Base-by-base conservation (phyloP, 2,329 filamentous ascomycete genomes). In the Myriangium duriaei region DNA sequence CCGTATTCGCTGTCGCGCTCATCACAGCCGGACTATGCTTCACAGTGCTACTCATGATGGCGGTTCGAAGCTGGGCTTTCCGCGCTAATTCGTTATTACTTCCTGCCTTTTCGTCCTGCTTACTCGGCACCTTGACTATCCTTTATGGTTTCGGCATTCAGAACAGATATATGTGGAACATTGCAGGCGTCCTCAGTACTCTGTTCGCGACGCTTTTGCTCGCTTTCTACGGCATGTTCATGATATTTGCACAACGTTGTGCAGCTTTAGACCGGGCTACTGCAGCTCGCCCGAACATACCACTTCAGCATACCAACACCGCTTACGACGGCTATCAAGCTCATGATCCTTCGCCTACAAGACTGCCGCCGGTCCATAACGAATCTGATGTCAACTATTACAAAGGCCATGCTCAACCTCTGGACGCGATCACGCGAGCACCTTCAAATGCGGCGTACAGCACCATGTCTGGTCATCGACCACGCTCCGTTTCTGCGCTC, bases 71-170 rank as follows among this genome's bases (percentile, higher is more conserved):
- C 45, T 53, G 57, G 42, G 45, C 60, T 15, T 71, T 69, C 45
- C 66, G 64, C 42, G 58, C 62, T 32, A 65, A 69, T 36, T 49
- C 55, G 18, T 56, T 71, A 45, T 68, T 68, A 47, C 49, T 67
- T 48, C 65, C 60, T 19, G 53, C 42, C 9, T 56, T 67, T 21
- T 50, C 57, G 4, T 62, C 63, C 13, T 67, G 62, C 34, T 53
- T 59, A 9, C 45, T 69, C 30, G 67, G 66, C 29, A 56, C 70
- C 19, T 47, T 69, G 31, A 66, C 64, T 3, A 55, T 68, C 17
- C 53, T 63, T 32, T 70, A 68, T 54, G 58, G 60, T 48, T 66
- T 69, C 50, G 47, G 63, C 18, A 54, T 61, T 31, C 61, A 58
- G 37, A 49, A 39, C 11, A 48, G 58, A 34, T 64, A 62, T 43